Base-by-base conservation (phyloP, 768 basidiomycete species). In the Tylopilus rubrobrunneus region DNA sequence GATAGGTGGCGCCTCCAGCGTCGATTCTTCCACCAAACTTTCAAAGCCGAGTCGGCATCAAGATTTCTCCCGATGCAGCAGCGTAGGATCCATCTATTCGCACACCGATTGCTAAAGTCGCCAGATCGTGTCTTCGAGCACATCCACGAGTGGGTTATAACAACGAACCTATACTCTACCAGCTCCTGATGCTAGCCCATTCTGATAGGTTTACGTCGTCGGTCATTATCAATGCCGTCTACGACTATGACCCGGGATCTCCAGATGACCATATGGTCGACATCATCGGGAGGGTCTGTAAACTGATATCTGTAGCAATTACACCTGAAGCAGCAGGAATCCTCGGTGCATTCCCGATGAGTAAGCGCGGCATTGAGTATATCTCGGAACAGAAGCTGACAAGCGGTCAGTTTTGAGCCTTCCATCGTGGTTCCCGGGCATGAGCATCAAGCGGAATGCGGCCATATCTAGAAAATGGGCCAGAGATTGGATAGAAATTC, bases 151-250 rank as follows among this genome's bases (percentile, higher is more conserved):
- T 62, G 31, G 15, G 55, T 53, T 25, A 37, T 12, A 6, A 27
- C 57, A 55, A 25, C 25, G 7, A 31, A 11, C 62, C 63, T 71
- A 14, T 28, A 21, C 8, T 27, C 39, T 19, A 39, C 27, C 39
- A 15, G 17, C 8, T 41, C 12, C 23, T 51, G 34, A 51, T 9
- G 8, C 23, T 2, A 19, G 36, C n/a, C 41, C 11, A 7, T 45
- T 45, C 19, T 34, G 28, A 44, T 45, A 64, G 56, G 40, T 56
- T 53, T 25, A 42, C 51, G 14, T 21, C 63, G 60, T 56, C 72
- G 59, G 70, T 74, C 48, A 62, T 67, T 11, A 52, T 62, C 17
- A 49, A 50, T 41, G 52, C 54, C 15, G 29, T 55, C 42, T 49
- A 65, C 34, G 61, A 53, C 44, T 62, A 65, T n/a, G 58, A 65